Base-by-base conservation (phyloP, 2,329 filamentous ascomycete genomes). In the Stagonosporopsis rhizophila region DNA sequence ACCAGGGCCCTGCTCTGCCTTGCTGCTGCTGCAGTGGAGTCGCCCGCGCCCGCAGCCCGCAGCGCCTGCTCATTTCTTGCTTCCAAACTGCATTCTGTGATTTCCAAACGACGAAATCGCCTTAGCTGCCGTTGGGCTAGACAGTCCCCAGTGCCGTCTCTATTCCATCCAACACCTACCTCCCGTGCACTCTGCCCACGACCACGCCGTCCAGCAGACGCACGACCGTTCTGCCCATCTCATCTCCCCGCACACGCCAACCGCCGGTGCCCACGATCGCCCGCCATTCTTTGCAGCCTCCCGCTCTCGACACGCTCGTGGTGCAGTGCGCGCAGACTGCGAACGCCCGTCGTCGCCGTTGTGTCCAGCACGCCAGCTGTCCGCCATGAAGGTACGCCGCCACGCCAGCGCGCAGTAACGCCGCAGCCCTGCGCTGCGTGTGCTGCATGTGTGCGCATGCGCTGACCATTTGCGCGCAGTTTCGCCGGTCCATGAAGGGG, bases 401-500 rank as follows among this genome's bases (percentile, higher is more conserved):
- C 39, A 42, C 47, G 52, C 44, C 44, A 44, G 32, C 49, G 34
- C 37, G 52, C 55, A 50, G 58, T 59, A 67, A 9, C 9, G 66
- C 63, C 65, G 61, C 60, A 54, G 56, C 56, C 48, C 39, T 44
- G 45, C 38, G 6, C 39, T 44, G 45, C 38, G 6, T 20, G 38
- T 15, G 20, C 38, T 42, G 39, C 12, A 17, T 27, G 39, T 41
- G 52, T 50, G 58, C 61, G 58, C 62, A 61, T 56, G 54, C 57
- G 60, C 70, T 73, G 70, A 73, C 58, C 49, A 32, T 38, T 41
- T 22, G 41, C 41, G 54, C 50, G 47, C 70, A 82, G 80, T 81
- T 96, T 78, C 87, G 92, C 76, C 86, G 91, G 79, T 96, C 92
- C 60, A 89, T 96, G 79, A 96, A 96, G 81, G 89, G 90, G 77